Evolutionary conservation across 31 red algal species (phyloP).

Genomic region (Asparagopsis taxiformis): DNA sequence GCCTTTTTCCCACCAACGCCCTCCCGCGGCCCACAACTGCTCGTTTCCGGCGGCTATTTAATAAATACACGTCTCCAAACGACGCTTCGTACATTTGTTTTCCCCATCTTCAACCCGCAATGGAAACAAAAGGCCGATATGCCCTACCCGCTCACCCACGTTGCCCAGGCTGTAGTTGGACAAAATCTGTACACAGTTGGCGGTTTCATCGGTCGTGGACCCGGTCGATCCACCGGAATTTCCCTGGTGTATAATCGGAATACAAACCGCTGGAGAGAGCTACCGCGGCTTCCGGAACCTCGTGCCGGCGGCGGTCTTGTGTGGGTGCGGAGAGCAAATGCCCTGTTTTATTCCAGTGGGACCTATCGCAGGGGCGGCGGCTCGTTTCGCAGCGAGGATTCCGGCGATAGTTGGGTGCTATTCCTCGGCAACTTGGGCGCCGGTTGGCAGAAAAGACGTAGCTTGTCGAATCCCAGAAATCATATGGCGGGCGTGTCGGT

Average conservation of each 20-base stretch:
- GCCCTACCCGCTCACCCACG: conserved; percentile 29
- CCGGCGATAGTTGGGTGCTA: conserved; percentile 11
- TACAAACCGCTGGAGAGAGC: not conserved
- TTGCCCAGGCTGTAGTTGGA: conserved; percentile 10
- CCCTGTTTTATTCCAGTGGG: conserved; percentile 32
- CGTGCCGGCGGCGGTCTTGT: conserved; percentile 23
- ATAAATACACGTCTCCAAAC: conserved; percentile 4
- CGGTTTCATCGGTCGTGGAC: conserved; percentile 22
- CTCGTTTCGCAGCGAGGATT: conserved; percentile 2
- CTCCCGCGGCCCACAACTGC: not conserved
- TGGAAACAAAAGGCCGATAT: no score
- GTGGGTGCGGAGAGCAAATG: not conserved
- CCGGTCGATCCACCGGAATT: not conserved
- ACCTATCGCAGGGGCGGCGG: conserved; percentile 5
- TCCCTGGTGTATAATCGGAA: not conserved
- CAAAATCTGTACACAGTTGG: conserved; percentile 13
- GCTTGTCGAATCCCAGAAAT: conserved; percentile 38
- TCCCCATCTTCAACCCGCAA: no score
- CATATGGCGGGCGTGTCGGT: conserved; percentile 32
- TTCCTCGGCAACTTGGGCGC: not conserved
- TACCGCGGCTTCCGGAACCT: conserved; percentile 11
- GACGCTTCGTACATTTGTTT: conserved; percentile 6
- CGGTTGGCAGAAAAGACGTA: conserved; percentile 3
- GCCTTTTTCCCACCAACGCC: conserved; percentile 6
- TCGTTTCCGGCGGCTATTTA: conserved; percentile 31